phyloP scores from a whole-genome alignment of 495 filamentous ascomycete species.

The Usnea hakonensis region DNA sequence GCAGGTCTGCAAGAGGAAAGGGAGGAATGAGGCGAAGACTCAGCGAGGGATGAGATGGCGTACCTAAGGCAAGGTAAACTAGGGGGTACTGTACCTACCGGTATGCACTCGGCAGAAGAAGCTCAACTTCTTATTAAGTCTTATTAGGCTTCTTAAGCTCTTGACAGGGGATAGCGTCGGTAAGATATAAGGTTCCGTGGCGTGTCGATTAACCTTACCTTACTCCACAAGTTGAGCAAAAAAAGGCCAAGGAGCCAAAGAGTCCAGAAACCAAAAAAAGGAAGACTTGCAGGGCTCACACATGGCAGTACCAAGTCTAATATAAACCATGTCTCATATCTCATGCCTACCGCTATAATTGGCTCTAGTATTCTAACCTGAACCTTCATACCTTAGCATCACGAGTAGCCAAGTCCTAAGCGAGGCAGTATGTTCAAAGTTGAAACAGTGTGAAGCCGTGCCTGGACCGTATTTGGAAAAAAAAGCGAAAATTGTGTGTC shows the following conservation, averaged over 20 bases:
- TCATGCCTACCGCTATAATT: not conserved
- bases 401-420: not conserved
- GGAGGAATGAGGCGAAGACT: too few relatives aligned
- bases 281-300: conserved; percentile 1
- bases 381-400: not conserved
- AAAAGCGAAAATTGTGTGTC: not conserved
- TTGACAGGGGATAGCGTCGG: conserved; percentile 3
- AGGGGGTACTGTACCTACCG: too few relatives aligned
- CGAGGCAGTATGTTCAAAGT: not conserved
- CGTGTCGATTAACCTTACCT: conserved; percentile 18
- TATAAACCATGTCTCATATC: not conserved
- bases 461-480: not conserved
- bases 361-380: too few relatives aligned
- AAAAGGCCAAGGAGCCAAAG: not conserved
- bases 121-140: too few relatives aligned
- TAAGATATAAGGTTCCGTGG: conserved; percentile 16
- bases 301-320: not conserved
- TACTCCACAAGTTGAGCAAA: conserved; percentile 13
- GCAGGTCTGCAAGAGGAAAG: not conserved
- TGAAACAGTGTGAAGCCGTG: not conserved
- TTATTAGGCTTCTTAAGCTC: too few relatives aligned
- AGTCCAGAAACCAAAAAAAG: not conserved
- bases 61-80: too few relatives aligned
- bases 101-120: not conserved
- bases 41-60: too few relatives aligned